Conservation (phyloP, 2,329 filamentous ascomycete genomes). For the Calonectria pseudoreteaudii region DNA sequence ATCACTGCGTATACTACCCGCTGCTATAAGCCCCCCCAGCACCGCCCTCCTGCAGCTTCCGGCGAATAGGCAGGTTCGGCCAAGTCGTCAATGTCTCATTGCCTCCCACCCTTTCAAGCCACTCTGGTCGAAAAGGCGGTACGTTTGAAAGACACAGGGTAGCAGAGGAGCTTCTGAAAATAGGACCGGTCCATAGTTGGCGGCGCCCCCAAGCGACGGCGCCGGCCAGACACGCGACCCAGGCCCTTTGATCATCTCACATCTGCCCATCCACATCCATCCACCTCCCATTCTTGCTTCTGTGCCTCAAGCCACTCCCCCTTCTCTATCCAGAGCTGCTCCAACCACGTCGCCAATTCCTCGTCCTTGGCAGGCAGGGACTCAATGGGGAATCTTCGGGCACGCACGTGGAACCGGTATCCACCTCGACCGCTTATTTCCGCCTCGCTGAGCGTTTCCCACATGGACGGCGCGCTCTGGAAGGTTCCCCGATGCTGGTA, state of each 20-base stretch:
- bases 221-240: slow-evolving; percentile 11
- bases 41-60: slow-evolving; percentile 22
- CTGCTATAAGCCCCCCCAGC: slow-evolving; percentile 23
- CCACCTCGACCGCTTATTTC: slow-evolving; percentile 52
- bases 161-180: slow-evolving; percentile 17
- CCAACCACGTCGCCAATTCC: slow-evolving; percentile 63
- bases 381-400: slow-evolving; percentile 60
- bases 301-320: slow-evolving; percentile 60
- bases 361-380: slow-evolving; percentile 61
- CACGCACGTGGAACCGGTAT: slow-evolving; percentile 64
- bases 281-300: slow-evolving; percentile 33
- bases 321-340: slow-evolving; percentile 65
- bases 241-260: slow-evolving; percentile 12
- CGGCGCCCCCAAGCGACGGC: neutral
- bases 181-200: slow-evolving; percentile 15
- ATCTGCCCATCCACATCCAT: slow-evolving; percentile 18
- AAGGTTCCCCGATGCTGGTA: slow-evolving; percentile 60
- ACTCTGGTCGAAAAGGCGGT: neutral
- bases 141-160: slow-evolving; percentile 7
- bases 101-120: neutral
- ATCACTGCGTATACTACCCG: slow-evolving; percentile 21
- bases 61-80: slow-evolving; percentile 22
- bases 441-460: slow-evolving; percentile 60
- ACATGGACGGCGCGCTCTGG: slow-evolving; percentile 62
- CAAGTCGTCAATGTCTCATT: slow-evolving; percentile 15